Evolutionary conservation across 768 basidiomycete genomes (phyloP), one percentile per base, ranked within the genome.

Genomic region (Boletellus sp.): DNA sequence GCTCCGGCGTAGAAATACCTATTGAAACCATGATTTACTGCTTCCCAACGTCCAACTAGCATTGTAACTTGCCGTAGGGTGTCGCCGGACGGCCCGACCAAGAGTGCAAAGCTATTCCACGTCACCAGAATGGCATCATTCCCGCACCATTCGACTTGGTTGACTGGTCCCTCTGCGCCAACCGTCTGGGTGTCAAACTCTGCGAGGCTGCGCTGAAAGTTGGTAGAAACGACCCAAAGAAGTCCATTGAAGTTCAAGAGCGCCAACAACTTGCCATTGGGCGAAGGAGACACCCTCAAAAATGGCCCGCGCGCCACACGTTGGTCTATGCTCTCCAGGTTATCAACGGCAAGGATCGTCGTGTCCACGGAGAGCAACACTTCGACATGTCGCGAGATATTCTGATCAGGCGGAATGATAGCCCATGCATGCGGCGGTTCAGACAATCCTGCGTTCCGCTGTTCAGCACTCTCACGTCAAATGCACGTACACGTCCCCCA

Each of bases 11-110:
- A 94, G 60, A 79, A 78, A 62, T 88, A 96, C 57, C 94, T 96
- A n/a, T 28, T 28, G 11, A 28, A 8, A 28, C 6, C 10, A 37
- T 28, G 12, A 45, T 23, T 59, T 13, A 54, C 32, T 46, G 20
- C 11, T 33, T 40, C 20, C 55, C 36, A 43, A 17, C 5, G 38
- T n/a, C 45, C 13, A 17, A 37, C 47, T 38, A 23, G 19, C 22
- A 26, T 12, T 6, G 5, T 6, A 35, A 70, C 89, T 56, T 66
- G 94, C 94, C 81, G 80, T 20, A 97, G 71, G 0, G 81, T 84
- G 58, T 94, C 90, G 2, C 93, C 93, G 48, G 83, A 88, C 13
- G 96, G 96, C 6, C 95, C 94, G n/a, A 96, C 90, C 26, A 99
- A 74, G 3, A 93, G 72, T 0, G 84, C 87, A 26, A 85, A 70